Evolutionary conservation across 2,329 filamentous ascomycete genomes (phyloP), one percentile per base, ranked within the genome.

Genomic region (Septoria petroselini): DNA sequence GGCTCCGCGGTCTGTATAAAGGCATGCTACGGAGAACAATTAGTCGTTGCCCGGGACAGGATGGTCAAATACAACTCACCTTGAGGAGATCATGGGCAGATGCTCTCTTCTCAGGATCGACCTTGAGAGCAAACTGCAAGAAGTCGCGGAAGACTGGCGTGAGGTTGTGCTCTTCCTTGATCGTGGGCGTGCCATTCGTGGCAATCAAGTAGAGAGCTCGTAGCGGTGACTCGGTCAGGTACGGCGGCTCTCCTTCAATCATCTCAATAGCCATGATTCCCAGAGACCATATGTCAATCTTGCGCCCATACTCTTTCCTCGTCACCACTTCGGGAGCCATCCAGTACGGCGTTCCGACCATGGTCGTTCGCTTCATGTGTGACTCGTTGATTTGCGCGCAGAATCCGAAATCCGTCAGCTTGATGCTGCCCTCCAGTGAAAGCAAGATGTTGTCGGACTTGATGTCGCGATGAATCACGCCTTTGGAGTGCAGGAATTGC

Each of bases 201-300:
- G 93, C 93, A 68, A 98, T 98, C 62, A 98, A 74, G 78, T 93
- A 98, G 30, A 98, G 78, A 1, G 93, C 93, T 53, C 91, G 84
- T 18, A 98, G 78, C 4, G 93, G 93, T 30, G 89, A 94, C 70
- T 98, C 93, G 31, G 91, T 97, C 52, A 98, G 77, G 68, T 97
- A 98, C 18, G 93, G 93, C 9, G 93, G 93, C 70, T 97, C 93
- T 68, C 91, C 93, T 73, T 97, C 93, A 58, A 98, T 95, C 93
- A 98, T 98, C 71, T 98, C 93, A 64, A 98, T 97, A 6, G 93
- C 90, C 93, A 98, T 97, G 73, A 98, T 98, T 52, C 93, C 93
- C 37, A 98, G 76, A 52, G 88, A 95, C 93, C 93, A 98, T 61
- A 98, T 96, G 66, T 98, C 93, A 47, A 98, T 91, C 71, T 97